Conservation (phyloP, 306 rosid genomes). For the Nissolia schottii region DNA sequence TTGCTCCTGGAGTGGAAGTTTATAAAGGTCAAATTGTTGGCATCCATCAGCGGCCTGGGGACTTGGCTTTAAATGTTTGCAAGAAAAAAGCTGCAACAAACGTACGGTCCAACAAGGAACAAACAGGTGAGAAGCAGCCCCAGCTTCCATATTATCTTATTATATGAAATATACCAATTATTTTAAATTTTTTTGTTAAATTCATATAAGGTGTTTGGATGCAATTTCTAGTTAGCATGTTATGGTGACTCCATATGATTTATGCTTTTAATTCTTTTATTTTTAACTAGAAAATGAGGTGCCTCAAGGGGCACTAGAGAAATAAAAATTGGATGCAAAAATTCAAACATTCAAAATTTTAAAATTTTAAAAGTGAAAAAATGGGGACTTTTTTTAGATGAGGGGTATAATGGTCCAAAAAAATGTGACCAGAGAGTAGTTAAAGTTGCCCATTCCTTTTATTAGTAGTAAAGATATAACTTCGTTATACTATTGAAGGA, state of each 20-base stretch:
- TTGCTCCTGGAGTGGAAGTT: constrained; percentile 74
- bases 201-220: neutral
- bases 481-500: neutral
- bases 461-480: no score
- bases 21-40: constrained; percentile 94
- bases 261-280: neutral
- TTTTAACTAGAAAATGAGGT: no score
- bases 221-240: neutral
- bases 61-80: constrained; percentile 87
- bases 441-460: no score
- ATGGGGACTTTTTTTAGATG: no score
- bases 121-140: constrained; percentile 58
- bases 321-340: no score
- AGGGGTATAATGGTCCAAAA: no score
- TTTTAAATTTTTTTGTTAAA: neutral
- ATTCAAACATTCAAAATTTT: no score
- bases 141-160: neutral
- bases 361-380: no score
- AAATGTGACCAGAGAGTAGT: no score
- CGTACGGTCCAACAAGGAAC: constrained; percentile 91
- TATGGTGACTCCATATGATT: neutral
- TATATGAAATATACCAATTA: neutral
- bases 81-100: constrained; percentile 98
- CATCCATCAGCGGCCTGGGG: constrained; percentile 96
- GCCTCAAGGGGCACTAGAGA: no score